phyloP scores from a whole-genome alignment of 2,329 filamentous ascomycete species.

The Diaporthe humulicola region DNA sequence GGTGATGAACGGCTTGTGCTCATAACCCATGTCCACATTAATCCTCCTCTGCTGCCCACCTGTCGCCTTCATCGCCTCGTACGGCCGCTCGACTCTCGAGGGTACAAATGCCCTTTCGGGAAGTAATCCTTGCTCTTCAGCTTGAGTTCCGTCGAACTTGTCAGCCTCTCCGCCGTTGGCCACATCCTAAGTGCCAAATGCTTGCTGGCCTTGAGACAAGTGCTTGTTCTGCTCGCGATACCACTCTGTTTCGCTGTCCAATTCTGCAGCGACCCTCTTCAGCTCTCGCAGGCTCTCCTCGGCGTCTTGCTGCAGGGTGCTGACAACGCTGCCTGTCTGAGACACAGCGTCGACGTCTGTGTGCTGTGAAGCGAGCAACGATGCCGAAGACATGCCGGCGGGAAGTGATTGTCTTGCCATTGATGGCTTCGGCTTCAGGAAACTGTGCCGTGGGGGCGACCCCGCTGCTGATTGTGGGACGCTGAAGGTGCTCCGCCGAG shows the following conservation, averaged over 20 bases:
- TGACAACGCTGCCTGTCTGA: constrained; percentile 56
- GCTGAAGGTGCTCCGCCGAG: constrained; percentile 34
- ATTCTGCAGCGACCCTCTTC: constrained; percentile 56
- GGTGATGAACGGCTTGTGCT: no score
- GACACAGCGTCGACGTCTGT: constrained; percentile 23
- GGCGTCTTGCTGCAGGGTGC: constrained; percentile 47
- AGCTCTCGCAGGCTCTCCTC: constrained; percentile 58
- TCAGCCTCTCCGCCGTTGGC: constrained; percentile 47
- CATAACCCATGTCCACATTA: background rate
- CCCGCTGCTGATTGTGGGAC: constrained; percentile 29
- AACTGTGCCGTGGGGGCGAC: constrained; percentile 34
- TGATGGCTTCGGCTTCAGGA: constrained; percentile 16
- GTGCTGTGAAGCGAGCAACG: constrained; percentile 21
- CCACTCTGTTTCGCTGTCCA: constrained; percentile 63
- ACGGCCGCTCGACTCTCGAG: background rate
- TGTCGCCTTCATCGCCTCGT: no score
- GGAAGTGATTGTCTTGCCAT: constrained; percentile 35
- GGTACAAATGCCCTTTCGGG: background rate
- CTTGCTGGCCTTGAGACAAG: constrained; percentile 47
- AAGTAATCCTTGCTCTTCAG: background rate
- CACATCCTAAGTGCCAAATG: constrained; percentile 47
- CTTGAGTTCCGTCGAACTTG: background rate
- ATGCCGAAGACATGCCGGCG: constrained; percentile 27
- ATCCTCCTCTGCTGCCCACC: background rate
- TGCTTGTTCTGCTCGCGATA: constrained; percentile 60